These are phyloP conservation scores for Buxus sempervirens DNA, from an alignment of 164 flowering plant species.

Conservation along the genomic window DNA sequence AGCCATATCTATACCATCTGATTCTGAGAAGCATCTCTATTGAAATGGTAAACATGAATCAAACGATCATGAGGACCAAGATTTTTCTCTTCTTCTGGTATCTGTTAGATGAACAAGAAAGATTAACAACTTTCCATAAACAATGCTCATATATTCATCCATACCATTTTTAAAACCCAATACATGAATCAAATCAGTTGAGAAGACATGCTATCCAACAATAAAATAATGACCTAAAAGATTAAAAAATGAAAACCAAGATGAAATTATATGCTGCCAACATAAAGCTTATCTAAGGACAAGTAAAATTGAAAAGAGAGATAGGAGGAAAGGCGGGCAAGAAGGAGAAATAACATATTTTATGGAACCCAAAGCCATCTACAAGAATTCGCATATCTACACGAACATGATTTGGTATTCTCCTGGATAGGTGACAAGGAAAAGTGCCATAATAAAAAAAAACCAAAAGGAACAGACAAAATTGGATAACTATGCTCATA, in stretches of 20 bases:
- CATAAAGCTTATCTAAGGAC: no score
- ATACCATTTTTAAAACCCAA: neutral
- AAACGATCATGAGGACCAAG: slow-evolving; percentile 87
- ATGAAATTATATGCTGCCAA: no score
- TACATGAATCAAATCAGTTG: neutral
- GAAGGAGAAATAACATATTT: no score
- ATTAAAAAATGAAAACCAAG: neutral
- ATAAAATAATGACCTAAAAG: neutral
- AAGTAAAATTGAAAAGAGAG: no score
- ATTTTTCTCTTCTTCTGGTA: slow-evolving; percentile 97
- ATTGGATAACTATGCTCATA: no score
- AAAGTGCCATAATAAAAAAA: no score
- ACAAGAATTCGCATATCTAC: no score
- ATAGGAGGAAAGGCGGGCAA: no score
- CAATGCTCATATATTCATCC: neutral
- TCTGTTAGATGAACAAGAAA: slow-evolving; percentile 37
- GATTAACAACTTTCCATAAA: neutral
- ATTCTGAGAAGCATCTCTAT: slow-evolving; percentile 76
- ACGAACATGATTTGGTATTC: no score
- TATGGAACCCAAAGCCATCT: no score
- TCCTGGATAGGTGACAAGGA: no score
- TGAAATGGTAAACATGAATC: slow-evolving; percentile 95
- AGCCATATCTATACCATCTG: slow-evolving; percentile 53
- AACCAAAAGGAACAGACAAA: no score
- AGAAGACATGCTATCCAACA: neutral